Percentiles rank a stretch among this genome's conserved stretches.
These are phyloP conservation scores for Stagonosporopsis chrysanthemi DNA, from an alignment of 2,329 filamentous ascomycete genomes.

Conservation along the genomic window DNA sequence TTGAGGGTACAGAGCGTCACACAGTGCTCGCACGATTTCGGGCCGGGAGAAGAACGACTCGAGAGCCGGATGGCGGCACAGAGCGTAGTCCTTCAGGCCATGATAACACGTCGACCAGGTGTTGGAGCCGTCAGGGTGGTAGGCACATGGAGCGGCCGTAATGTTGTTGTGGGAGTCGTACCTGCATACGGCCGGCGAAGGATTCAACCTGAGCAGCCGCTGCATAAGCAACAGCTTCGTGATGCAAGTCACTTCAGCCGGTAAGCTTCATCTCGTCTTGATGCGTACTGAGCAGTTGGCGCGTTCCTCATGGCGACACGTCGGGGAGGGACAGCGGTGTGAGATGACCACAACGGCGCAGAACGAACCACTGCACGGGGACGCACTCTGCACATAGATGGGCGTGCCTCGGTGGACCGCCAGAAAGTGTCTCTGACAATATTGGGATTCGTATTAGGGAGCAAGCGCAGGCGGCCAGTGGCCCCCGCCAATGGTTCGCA, in stretches of 20 bases:
- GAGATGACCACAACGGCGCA: slow-evolving; percentile 4
- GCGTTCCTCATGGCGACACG: slow-evolving; percentile 2
- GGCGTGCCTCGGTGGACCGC: slow-evolving; percentile 1
- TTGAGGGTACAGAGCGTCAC: slow-evolving; percentile 4
- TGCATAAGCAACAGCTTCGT: slow-evolving; percentile 7
- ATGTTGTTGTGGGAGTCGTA: slow-evolving; percentile 3
- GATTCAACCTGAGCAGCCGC: slow-evolving; percentile 6
- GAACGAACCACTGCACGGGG: slow-evolving; percentile 3
- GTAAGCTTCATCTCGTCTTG: slow-evolving; percentile 7
- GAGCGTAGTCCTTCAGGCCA: neutral
- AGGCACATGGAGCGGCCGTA: neutral
- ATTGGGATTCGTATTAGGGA: slow-evolving; percentile 14
- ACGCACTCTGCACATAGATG: neutral
- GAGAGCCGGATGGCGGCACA: slow-evolving; percentile 5
- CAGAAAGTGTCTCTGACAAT: slow-evolving; percentile 13
- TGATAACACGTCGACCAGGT: neutral
- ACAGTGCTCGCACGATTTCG: slow-evolving; percentile 5
- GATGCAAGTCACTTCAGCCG: slow-evolving; percentile 1
- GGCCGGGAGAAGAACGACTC: neutral
- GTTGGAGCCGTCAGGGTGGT: slow-evolving; percentile 2
- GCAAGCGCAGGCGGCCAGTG: slow-evolving; percentile 3
- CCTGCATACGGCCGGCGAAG: slow-evolving; percentile 9
- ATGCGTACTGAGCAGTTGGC: neutral
- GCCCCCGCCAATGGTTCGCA: slow-evolving; percentile 9
- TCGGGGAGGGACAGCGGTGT: slow-evolving; percentile 5